phyloP scores from a whole-genome alignment of 768 basidiomycete genomes.

The Chlorophyllum brunneum region DNA sequence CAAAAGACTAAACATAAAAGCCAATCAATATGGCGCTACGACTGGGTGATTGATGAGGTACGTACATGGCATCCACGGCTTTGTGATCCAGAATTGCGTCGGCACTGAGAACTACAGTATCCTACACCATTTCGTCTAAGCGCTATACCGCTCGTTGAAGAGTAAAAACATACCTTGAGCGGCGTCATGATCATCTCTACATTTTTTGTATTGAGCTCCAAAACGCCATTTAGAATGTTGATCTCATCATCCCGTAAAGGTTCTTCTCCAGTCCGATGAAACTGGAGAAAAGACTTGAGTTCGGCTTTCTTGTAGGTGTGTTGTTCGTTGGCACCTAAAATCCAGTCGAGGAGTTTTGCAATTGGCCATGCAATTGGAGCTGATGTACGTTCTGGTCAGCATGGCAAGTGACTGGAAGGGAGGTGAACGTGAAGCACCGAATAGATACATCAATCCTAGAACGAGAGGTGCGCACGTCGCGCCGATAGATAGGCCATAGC shows the following conservation, averaged over 20 bases:
- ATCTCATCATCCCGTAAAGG: slow-evolving; percentile 81
- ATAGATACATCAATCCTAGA: slow-evolving; percentile 64
- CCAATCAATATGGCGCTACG: not conserved
- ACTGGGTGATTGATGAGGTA: not conserved
- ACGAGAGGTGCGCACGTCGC: slow-evolving; percentile 77
- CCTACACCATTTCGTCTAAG: slow-evolving; percentile 35
- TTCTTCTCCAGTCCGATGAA: slow-evolving; percentile 75
- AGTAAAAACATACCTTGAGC: slow-evolving; percentile 48
- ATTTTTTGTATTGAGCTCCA: slow-evolving; percentile 73
- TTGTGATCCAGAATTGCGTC: slow-evolving; percentile 79
- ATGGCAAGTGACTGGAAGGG: slow-evolving; percentile 16
- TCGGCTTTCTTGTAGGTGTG: slow-evolving; percentile 83
- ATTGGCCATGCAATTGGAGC: slow-evolving; percentile 82
- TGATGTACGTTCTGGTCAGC: slow-evolving; percentile 17
- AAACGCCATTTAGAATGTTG: slow-evolving; percentile 72
- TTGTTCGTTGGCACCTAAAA: slow-evolving; percentile 71
- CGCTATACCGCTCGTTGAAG: not conserved
- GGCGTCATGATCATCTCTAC: slow-evolving; percentile 83
- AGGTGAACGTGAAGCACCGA: slow-evolving; percentile 24
- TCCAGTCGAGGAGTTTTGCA: slow-evolving; percentile 75
- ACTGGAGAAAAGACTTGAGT: slow-evolving; percentile 74
- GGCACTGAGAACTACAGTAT: slow-evolving; percentile 75
- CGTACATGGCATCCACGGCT: slow-evolving; percentile 71
- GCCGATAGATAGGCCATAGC: slow-evolving; percentile 80
- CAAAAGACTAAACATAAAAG: slow-evolving; percentile 39